phyloP scores from a whole-genome alignment of 2,329 filamentous ascomycete genomes.

The Byssothecium circinans region DNA sequence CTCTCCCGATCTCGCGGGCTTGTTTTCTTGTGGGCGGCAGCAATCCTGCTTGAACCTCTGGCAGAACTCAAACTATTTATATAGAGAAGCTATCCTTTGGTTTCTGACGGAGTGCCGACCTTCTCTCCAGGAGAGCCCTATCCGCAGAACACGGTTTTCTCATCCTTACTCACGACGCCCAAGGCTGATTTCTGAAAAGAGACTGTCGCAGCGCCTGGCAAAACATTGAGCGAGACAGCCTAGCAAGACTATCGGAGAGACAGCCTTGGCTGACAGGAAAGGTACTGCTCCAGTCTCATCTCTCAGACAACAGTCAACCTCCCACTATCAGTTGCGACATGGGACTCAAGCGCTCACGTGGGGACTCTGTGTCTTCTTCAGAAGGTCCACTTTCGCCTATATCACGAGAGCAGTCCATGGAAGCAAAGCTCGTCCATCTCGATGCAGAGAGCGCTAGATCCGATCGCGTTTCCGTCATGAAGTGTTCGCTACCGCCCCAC shows the following conservation, averaged over 20 bases:
- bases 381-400: slow-evolving; percentile 37
- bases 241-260: background rate
- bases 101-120: no score
- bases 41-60: no score
- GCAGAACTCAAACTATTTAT: no score
- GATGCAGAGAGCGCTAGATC: slow-evolving; percentile 46
- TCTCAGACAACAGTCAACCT: slow-evolving; percentile 15
- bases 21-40: no score
- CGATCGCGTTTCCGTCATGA: slow-evolving; percentile 59
- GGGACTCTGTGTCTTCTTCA: slow-evolving; percentile 51
- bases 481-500: slow-evolving; percentile 81
- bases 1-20: no score
- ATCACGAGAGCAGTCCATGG: slow-evolving; percentile 29
- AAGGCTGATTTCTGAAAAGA: no score
- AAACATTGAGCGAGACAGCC: background rate
- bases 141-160: no score
- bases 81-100: no score
- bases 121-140: no score
- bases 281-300: slow-evolving; percentile 24
- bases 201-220: no score
- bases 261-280: slow-evolving; percentile 17
- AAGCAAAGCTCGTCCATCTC: slow-evolving; percentile 56
- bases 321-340: slow-evolving; percentile 42
- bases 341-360: slow-evolving; percentile 61
- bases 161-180: no score